These are phyloP conservation scores for Singerocomus inundabilis DNA, from an alignment of 1,284 basidiomycete species.

Conservation along the genomic window DNA sequence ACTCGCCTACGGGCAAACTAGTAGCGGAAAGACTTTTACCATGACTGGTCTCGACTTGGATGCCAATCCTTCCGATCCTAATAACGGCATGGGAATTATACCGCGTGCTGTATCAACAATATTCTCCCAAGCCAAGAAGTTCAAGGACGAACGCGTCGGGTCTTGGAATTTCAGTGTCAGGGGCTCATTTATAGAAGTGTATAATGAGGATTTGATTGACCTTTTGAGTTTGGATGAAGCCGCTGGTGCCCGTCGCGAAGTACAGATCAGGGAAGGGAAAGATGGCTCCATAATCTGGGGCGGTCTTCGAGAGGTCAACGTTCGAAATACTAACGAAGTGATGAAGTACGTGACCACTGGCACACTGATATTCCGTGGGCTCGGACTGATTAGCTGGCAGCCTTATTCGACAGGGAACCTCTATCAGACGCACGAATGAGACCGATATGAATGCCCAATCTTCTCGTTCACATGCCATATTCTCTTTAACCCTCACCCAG, in stretches of 20 bases:
- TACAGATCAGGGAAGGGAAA: conserved; percentile 96
- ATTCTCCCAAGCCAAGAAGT: conserved; percentile 74
- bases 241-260: conserved; percentile 68
- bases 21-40: conserved; percentile 95
- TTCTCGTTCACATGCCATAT: conserved; percentile 97
- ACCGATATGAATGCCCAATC: conserved; percentile 99
- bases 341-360: conserved; percentile 68
- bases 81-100: conserved; percentile 89
- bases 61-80: conserved; percentile 71
- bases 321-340: conserved; percentile 82
- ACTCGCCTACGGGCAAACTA: conserved; percentile 97
- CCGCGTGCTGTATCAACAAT: conserved; percentile 93
- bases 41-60: conserved; percentile 93
- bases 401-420: conserved; percentile 82
- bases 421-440: conserved; percentile 91
- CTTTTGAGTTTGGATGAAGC: conserved; percentile 73
- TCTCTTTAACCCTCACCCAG: conserved; percentile 92
- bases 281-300: conserved; percentile 97
- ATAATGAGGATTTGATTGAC: conserved; percentile 97
- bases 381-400: conserved; percentile 39
- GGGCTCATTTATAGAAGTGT: conserved; percentile 93
- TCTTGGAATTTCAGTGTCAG: conserved; percentile 76
- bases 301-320: conserved; percentile 88
- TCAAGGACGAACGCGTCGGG: conserved; percentile 72
- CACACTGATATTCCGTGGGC: conserved; percentile 2